Evolutionary conservation across 2,329 filamentous ascomycete species (phyloP), one percentile per base, ranked within the genome.

Genomic region (Penicillium sp.): DNA sequence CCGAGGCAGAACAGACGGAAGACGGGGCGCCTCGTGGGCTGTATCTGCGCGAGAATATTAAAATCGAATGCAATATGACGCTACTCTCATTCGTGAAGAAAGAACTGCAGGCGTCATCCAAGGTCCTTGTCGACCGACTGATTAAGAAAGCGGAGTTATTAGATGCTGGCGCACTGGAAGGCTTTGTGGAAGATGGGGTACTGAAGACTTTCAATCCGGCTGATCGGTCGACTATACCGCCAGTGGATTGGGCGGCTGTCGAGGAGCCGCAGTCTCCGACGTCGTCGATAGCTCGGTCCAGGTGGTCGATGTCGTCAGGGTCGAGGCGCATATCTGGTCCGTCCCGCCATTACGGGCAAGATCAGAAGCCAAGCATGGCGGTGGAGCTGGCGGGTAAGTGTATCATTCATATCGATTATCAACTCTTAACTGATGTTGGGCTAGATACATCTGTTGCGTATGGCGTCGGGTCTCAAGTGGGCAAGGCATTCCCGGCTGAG

Each of bases 1-100:
- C 84, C n/a, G 89, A 95, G 70, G 81, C 84, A 1, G 76, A 81
- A 86, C 63, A 33, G 44, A 78, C 83, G 0, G 72, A 73, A 72
- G 89, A 88, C 6, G 81, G 81, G 13, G 83, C 80, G 0, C 89
- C 90, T 0, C 76, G 83, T 38, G 90, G 90, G 0, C 75, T 95
- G 12, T 95, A 91, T 67, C 76, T 95, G 39, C 81, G 88, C n/a
- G 90, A 95, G 76, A 90, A 95, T 60, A 86, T 94, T 45, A 86
- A 90, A 57, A 85, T 95, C 78, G 82, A 82, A 52, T 95, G 90
- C 75, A 93, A 91, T 64, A 76, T 90, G 52, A 76, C 94, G 57
- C 82, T 94, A 76, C 80, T 85, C 0, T 74, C 76, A 7, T 95
- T 95, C 65, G 88, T 95, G 53, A 92, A 89, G 77, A 88, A 85